A percentile compares a stretch with the other conserved stretches of the same genome.
phyloP scores from a whole-genome alignment of 2,329 filamentous ascomycete genomes.

The Lecanicillium sp. region DNA sequence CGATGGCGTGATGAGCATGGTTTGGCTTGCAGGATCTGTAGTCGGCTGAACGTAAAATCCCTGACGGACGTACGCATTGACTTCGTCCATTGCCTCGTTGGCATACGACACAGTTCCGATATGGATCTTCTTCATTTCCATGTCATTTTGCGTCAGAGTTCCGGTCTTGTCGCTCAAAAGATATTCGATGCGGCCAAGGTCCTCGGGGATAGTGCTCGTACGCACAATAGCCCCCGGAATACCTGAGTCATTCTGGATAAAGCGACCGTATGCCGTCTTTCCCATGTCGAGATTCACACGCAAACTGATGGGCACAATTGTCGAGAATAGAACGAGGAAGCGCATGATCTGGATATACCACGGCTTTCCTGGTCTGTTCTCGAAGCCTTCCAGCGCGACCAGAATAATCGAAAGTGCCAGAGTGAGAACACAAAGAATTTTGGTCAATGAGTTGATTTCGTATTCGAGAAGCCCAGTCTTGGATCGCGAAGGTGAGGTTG shows the following conservation, averaged over 20 bases:
- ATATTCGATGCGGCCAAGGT: constrained; percentile 92
- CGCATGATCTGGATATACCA: constrained; percentile 99
- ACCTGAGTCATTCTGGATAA: constrained; percentile 85
- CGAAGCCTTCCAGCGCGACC: constrained; percentile 80
- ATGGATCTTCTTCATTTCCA: constrained; percentile 98
- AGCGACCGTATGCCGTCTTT: constrained; percentile 91
- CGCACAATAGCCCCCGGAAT: constrained; percentile 90
- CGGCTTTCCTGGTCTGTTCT: constrained; percentile 54
- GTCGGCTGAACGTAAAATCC: constrained; percentile 59
- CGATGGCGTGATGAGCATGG: constrained; percentile 66
- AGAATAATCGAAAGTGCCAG: constrained; percentile 79
- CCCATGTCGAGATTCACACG: constrained; percentile 96
- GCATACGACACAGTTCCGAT: constrained; percentile 97
- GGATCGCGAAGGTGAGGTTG: constrained; percentile 83
- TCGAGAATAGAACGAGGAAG: constrained; percentile 98
- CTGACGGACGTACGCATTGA: constrained; percentile 77
- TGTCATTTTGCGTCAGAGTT: constrained; percentile 96
- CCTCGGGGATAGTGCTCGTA: constrained; percentile 95
- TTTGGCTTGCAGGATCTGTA: constrained; percentile 37
- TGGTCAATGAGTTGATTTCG: constrained; percentile 95
- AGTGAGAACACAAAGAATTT: constrained; percentile 88
- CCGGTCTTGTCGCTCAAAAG: constrained; percentile 95
- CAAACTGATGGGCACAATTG: constrained; percentile 94
- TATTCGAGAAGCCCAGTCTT: constrained; percentile 92
- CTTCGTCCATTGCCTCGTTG: constrained; percentile 98